A percentile compares a stretch with the other conserved stretches of the same genome.
phyloP scores from a whole-genome alignment of 768 basidiomycete species.

The Xerocomellus chrysenteron region DNA sequence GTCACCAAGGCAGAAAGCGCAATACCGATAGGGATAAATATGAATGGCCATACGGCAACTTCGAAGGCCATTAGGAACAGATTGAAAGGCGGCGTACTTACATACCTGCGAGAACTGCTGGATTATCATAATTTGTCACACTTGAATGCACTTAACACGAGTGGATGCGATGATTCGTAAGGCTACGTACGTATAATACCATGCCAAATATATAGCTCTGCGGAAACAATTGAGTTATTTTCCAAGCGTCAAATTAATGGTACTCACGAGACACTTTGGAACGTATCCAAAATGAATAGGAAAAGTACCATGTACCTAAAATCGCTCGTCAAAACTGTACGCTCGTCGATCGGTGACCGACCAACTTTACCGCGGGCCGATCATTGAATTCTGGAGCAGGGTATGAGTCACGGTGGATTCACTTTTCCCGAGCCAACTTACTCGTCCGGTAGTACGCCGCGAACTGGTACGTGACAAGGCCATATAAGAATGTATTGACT shows the following conservation, averaged over 20 bases:
- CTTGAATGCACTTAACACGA: not conserved
- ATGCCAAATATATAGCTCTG: constrained; percentile 23
- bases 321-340: not conserved
- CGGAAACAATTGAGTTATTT: not conserved
- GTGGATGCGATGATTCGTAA: too few species aligned
- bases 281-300: constrained; percentile 19
- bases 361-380: constrained; percentile 7
- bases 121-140: constrained; percentile 12
- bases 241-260: not conserved
- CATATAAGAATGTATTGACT: constrained; percentile 37
- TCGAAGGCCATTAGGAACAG: not conserved
- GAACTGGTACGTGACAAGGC: constrained; percentile 45
- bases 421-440: not conserved
- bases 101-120: constrained; percentile 8
- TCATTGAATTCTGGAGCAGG: constrained; percentile 15
- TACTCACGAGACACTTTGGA: constrained; percentile 20
- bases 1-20: constrained; percentile 49
- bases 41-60: constrained; percentile 49
- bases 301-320: constrained; percentile 19
- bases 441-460: constrained; percentile 33
- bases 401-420: not conserved
- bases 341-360: not conserved
- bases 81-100: not conserved
- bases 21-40: constrained; percentile 49
- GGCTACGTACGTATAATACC: constrained; percentile 14